Evolutionary conservation across 2,329 filamentous ascomycete species (phyloP).

Genomic region (Mollisiaceae sp.): DNA sequence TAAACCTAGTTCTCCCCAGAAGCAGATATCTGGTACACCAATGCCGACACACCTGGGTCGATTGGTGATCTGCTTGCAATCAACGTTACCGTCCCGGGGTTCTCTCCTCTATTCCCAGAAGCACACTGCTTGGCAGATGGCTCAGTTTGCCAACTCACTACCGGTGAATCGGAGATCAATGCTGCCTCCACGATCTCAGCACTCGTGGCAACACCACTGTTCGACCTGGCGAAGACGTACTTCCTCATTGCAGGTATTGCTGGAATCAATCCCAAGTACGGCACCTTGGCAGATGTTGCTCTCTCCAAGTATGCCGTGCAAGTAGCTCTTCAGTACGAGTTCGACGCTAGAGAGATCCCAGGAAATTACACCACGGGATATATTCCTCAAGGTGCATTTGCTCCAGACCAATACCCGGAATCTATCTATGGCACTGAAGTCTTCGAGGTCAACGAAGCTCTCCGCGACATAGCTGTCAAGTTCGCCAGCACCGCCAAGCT

Average conservation of each 20-base stretch:
- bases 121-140: constrained; percentile 66
- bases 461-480: constrained; percentile 57
- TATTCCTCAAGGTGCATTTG: constrained; percentile 63
- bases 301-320: constrained; percentile 74
- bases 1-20: constrained; percentile 62
- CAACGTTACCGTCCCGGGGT: constrained; percentile 63
- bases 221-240: constrained; percentile 71
- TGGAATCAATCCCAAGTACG: constrained; percentile 72
- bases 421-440: constrained; percentile 72
- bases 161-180: constrained; percentile 76
- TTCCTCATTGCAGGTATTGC: constrained; percentile 76
- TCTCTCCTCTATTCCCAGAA: constrained; percentile 68
- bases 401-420: constrained; percentile 61
- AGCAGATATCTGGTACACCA: constrained; percentile 64
- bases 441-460: constrained; percentile 65
- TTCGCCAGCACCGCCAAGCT: constrained; percentile 59
- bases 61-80: constrained; percentile 60
- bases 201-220: constrained; percentile 63
- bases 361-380: constrained; percentile 70
- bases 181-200: constrained; percentile 70
- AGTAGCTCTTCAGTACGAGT: constrained; percentile 77
- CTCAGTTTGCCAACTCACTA: constrained; percentile 70
- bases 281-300: constrained; percentile 69
- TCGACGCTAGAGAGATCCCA: constrained; percentile 72
- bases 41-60: constrained; percentile 49